Percentiles rank a stretch among this genome's conserved stretches.
Evolutionary conservation across 2,329 filamentous ascomycete species (phyloP).

Genomic region (Beauveria sp.): DNA sequence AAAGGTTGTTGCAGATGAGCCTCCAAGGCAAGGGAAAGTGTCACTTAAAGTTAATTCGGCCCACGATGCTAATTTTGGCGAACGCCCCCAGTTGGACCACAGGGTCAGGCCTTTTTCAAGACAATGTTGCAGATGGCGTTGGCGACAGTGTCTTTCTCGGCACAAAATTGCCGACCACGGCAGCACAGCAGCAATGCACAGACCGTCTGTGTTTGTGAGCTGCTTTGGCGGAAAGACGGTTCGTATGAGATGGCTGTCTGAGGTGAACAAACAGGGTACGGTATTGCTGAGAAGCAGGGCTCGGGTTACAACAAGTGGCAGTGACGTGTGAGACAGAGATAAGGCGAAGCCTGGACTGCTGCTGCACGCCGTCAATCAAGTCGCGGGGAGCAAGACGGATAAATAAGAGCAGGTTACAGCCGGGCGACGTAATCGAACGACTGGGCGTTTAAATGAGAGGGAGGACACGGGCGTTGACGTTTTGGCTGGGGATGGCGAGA

Average conservation of each 20-base stretch:
- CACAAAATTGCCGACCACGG: constrained; percentile 9
- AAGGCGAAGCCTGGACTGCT: constrained; percentile 1
- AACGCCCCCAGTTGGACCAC: not conserved
- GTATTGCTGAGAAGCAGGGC: not conserved
- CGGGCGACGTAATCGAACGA: not conserved
- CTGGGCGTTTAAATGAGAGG: not conserved
- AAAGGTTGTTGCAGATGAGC: not conserved
- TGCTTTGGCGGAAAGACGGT: not conserved
- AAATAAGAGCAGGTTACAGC: not conserved
- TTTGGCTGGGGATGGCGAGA: not conserved
- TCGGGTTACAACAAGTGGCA: not conserved
- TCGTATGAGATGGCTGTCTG: not conserved
- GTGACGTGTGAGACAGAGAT: constrained; percentile 10
- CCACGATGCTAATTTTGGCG: constrained; percentile 5
- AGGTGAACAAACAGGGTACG: constrained; percentile 3
- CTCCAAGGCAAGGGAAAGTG: not conserved
- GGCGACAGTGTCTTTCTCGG: constrained; percentile 2
- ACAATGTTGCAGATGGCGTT: constrained; percentile 11
- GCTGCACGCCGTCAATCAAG: not conserved
- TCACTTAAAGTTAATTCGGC: not conserved
- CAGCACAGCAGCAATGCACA: constrained; percentile 2
- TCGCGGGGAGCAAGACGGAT: not conserved
- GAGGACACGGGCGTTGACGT: not conserved
- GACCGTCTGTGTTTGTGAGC: constrained; percentile 3
- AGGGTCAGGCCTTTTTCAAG: constrained; percentile 5